phyloP scores from a whole-genome alignment of 257 asterid species.

The Apocynum venetum region DNA sequence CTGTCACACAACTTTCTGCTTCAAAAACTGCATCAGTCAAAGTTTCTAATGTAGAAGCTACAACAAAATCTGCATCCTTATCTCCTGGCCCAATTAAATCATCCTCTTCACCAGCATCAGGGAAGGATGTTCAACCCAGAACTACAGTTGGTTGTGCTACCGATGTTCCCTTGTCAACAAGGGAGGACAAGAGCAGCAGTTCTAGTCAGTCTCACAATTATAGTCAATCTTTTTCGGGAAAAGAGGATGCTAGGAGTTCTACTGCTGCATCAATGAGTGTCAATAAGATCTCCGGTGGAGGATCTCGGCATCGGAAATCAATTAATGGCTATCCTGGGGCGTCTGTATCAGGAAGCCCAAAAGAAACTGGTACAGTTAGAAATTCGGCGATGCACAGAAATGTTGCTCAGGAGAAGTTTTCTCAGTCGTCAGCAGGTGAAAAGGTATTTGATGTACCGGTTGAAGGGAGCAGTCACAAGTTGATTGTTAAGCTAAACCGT shows the following conservation, averaged over 20 bases:
- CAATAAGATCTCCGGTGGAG: slow-evolving; percentile 45
- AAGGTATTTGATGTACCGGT: slow-evolving; percentile 45
- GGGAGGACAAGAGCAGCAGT: slow-evolving; percentile 81
- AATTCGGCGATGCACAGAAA: slow-evolving; percentile 38
- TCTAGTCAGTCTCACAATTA: slow-evolving; percentile 67
- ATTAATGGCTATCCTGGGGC: slow-evolving; percentile 36
- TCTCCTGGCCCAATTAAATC: slow-evolving; percentile 59
- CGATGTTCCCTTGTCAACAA: slow-evolving; percentile 41
- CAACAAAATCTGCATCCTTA: slow-evolving; percentile 52
- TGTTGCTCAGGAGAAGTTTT: slow-evolving; percentile 43
- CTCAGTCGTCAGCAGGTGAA: slow-evolving; percentile 43
- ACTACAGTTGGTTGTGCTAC: slow-evolving; percentile 34
- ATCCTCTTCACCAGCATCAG: slow-evolving; percentile 45
- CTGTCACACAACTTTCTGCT: slow-evolving; percentile 49
- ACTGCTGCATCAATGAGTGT: slow-evolving; percentile 40
- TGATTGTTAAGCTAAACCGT: slow-evolving; percentile 70
- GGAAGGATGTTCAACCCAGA: slow-evolving; percentile 54
- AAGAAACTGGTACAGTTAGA: slow-evolving; percentile 48
- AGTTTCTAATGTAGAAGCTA: slow-evolving; percentile 60
- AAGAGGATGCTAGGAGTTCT: slow-evolving; percentile 61
- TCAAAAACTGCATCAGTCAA: slow-evolving; percentile 46
- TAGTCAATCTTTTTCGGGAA: slow-evolving; percentile 49
- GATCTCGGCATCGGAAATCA: slow-evolving; percentile 50
- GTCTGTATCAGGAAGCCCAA: slow-evolving; percentile 46
- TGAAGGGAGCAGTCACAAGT: slow-evolving; percentile 56